Evolutionary conservation across 176 grass and related monocot genomes (phyloP), one percentile per base, ranked within the genome.

Genomic region (Cenchrus fungigraminus): DNA sequence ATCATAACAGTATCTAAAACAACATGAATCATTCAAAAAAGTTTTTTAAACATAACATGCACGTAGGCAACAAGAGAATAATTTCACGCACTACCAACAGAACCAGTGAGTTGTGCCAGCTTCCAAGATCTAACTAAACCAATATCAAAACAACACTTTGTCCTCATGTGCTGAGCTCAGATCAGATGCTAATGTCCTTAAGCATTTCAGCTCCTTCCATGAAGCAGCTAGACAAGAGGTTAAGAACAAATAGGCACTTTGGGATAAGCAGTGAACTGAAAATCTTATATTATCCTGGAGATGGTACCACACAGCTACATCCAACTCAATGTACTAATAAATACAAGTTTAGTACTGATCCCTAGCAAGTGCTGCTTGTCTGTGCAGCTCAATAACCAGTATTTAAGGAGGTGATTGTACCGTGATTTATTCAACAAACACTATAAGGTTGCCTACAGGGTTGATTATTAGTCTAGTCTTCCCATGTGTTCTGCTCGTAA

Each of bases 171-270:
- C 68, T 75, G 42, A 79, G 42, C 84, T 70, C 16, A 87, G 64
- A 65, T 76, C 70, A 31, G 53, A 55, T 79, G 62, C 85, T 84
- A 65, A 49, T 55, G 9, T 11, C 60, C 61, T 87, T 76, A 61
- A 76, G 61, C 75, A 71, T 80, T 47, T 87, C 25, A 20, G 32
- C 62, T 68, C 1, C 61, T 80, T 80, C 45, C 43, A 55, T 63
- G 75, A 69, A 84, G 19, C 69, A 76, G 45, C 69, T 74, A 69
- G 89, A 91, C 89, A 91, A 56, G 79, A 51, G 62, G 77, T 56
- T 87, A 47, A 84, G 81, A 84, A 76, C 89, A 91, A 91, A 55
- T 17, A 57, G 54, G 42, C 63, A 80, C 62, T 64, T 84, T 81
- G 76, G 81, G 12, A 69, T 84, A 87, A 84, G 80, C 34, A 76